phyloP scores from a whole-genome alignment of 352 stramenopile species.

The Phytophthora sp. region DNA sequence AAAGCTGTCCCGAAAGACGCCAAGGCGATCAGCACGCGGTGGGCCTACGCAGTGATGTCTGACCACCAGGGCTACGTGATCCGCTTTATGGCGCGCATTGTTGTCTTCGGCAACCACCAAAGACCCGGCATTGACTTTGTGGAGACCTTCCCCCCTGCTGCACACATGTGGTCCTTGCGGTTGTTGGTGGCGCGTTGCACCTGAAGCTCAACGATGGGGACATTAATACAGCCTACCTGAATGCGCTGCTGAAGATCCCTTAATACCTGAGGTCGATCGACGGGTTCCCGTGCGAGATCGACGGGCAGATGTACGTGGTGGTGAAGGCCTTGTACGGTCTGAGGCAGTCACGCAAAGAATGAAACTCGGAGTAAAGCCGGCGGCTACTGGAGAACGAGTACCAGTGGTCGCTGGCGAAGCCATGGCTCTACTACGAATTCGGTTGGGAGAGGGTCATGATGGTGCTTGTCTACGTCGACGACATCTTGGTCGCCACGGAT shows the following conservation, averaged over 20 bases:
- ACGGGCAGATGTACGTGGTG: background rate
- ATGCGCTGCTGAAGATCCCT: background rate
- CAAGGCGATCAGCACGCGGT: background rate
- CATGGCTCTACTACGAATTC: slow-evolving; percentile 6
- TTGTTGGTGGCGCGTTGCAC: background rate
- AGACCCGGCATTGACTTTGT: too few species aligned
- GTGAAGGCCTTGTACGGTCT: slow-evolving; percentile 1
- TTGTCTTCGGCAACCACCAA: background rate
- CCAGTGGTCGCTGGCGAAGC: background rate
- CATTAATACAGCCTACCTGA: background rate
- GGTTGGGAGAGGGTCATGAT: background rate
- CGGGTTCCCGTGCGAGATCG: background rate
- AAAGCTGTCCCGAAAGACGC: background rate
- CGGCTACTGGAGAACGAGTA: background rate
- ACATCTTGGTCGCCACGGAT: slow-evolving; percentile 9
- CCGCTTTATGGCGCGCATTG: background rate
- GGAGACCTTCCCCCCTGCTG: too few species aligned
- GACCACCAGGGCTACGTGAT: background rate
- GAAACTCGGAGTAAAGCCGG: background rate
- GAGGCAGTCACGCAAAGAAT: background rate
- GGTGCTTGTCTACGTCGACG: slow-evolving; percentile 12
- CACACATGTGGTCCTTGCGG: background rate
- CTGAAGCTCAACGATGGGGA: background rate
- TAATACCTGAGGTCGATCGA: background rate
- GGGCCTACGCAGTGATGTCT: background rate